Evolutionary conservation across 1,139 yeast genomes (phyloP).

Genomic region (Pichia sp.): DNA sequence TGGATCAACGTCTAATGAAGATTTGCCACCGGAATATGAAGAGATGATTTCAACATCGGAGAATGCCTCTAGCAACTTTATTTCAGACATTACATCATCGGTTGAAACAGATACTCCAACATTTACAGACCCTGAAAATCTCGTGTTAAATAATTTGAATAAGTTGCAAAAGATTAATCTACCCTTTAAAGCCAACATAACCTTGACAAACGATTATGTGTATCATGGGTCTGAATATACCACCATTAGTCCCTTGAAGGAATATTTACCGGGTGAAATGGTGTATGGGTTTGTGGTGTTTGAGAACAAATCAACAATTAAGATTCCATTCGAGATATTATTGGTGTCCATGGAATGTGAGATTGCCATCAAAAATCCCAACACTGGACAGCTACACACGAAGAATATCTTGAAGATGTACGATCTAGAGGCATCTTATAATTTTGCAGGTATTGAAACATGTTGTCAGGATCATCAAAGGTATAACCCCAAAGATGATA

Average conservation of each 20-base stretch:
- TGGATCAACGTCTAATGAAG: constrained; percentile 11
- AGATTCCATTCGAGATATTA: constrained; percentile 48
- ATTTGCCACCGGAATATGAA: constrained; percentile 19
- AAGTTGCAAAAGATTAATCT: constrained; percentile 25
- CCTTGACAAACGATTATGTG: constrained; percentile 4
- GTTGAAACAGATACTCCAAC: constrained; percentile 6
- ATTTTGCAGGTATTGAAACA: constrained; percentile 11
- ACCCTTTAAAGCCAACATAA: constrained; percentile 6
- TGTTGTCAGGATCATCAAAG: too few relatives aligned
- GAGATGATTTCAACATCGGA: constrained; percentile 6
- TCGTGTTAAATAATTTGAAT: constrained; percentile 30
- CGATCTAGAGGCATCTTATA: constrained; percentile 36
- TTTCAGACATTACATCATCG: neutral
- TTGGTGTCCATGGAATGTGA: constrained; percentile 51
- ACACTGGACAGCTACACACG: neutral
- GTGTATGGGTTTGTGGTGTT: constrained; percentile 45
- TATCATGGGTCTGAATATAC: neutral
- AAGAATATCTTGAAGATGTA: constrained; percentile 22
- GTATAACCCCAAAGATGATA: constrained; percentile 33
- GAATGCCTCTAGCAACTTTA: too few relatives aligned
- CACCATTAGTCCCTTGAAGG: constrained; percentile 3
- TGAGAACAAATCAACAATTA: constrained; percentile 34
- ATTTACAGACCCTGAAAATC: constrained; percentile 19
- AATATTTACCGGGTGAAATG: constrained; percentile 45
- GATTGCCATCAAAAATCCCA: constrained; percentile 3